Percentiles rank a stretch among this genome's conserved stretches.
Conservation (phyloP, 768 basidiomycete genomes). For the Stropharia rugosoannulata region DNA sequence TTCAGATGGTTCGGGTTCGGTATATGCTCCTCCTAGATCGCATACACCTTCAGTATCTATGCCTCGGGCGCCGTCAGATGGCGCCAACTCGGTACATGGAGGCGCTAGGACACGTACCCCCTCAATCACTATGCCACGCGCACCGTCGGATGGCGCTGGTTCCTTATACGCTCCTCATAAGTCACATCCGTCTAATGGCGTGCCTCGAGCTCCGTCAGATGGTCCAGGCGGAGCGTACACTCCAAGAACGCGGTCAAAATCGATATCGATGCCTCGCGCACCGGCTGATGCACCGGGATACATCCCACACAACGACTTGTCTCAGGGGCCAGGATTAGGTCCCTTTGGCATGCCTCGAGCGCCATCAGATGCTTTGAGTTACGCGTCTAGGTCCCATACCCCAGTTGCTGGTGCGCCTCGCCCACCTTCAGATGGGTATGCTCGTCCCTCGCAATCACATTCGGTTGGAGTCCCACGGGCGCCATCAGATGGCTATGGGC, state of each 20-base stretch:
- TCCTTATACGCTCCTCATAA: neutral
- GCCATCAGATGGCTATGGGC: neutral
- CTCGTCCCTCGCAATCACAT: no score
- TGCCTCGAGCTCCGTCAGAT: neutral
- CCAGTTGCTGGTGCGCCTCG: no score
- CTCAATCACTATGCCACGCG: neutral
- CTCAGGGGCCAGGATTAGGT: neutral
- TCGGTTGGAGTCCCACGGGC: neutral
- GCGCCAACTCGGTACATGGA: neutral
- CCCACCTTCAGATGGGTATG: no score
- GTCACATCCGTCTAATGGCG: neutral
- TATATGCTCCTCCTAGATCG: neutral
- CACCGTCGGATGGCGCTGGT: neutral
- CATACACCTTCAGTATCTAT: neutral
- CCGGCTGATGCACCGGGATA: neutral
- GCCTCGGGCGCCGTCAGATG: neutral
- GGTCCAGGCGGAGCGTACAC: neutral
- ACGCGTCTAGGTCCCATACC: neutral
- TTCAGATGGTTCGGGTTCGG: neutral
- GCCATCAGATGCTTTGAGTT: neutral
- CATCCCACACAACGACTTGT: neutral
- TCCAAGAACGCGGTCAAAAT: neutral
- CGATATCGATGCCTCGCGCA: neutral
- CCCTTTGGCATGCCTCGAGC: neutral
- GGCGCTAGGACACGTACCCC: neutral